These are phyloP conservation scores for Lophiotrema nucula DNA, from an alignment of 495 filamentous ascomycete species.

Conservation along the genomic window DNA sequence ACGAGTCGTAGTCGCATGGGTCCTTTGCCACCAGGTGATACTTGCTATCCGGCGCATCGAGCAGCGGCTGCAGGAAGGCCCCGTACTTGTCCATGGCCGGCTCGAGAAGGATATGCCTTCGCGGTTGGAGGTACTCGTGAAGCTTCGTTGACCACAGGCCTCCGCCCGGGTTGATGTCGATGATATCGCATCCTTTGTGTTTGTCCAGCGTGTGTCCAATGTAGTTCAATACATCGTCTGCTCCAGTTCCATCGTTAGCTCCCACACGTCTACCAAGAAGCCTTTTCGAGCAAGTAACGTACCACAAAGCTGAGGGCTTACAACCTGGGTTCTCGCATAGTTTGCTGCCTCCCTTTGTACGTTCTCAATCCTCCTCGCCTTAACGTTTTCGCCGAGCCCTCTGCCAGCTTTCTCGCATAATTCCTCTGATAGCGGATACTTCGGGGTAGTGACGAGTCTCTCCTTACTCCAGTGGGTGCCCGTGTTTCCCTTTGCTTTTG, in stretches of 20 bases:
- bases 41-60: conserved; percentile 53
- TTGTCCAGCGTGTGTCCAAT: conserved; percentile 59
- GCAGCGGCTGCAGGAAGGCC: conserved; percentile 55
- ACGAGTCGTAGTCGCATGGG: conserved; percentile 50
- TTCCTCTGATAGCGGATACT: no score
- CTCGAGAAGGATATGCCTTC: conserved; percentile 72
- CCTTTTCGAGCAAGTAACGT: conserved; percentile 32
- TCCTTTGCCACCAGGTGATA: conserved; percentile 53
- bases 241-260: no score
- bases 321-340: conserved; percentile 39
- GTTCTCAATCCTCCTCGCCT: background rate
- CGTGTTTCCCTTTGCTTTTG: no score
- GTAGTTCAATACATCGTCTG: conserved; percentile 38
- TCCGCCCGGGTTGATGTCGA: conserved; percentile 79
- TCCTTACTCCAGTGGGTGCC: no score
- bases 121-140: conserved; percentile 69
- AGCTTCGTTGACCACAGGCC: conserved; percentile 75
- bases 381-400: no score
- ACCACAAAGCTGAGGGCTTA: conserved; percentile 63
- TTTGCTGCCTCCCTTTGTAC: background rate
- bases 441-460: no score
- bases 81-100: conserved; percentile 54
- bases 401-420: no score
- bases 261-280: no score
- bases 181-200: conserved; percentile 69